A percentile compares a stretch with the other conserved stretches of the same genome.
Conservation (phyloP, 2,329 filamentous ascomycete genomes). For the Grosmannia serpens region DNA sequence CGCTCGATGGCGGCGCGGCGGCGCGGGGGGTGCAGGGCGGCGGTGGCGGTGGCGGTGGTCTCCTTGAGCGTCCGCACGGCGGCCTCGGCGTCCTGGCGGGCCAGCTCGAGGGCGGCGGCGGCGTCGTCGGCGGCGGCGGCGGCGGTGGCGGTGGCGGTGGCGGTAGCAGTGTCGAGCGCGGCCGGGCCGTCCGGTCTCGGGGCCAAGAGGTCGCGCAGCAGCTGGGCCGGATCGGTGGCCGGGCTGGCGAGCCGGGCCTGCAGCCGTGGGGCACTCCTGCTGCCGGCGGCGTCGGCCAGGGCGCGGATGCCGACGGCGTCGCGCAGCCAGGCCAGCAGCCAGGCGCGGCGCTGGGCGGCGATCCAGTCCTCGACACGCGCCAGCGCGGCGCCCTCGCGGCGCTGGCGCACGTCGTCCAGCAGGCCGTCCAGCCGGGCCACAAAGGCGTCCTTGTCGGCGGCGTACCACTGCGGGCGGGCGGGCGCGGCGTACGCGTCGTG, state of each 20-base stretch:
- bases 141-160: not conserved
- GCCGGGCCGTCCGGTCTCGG: no score
- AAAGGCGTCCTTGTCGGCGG: constrained; percentile 30
- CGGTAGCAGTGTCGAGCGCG: not conserved
- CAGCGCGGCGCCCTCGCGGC: constrained; percentile 26
- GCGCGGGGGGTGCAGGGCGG: no score
- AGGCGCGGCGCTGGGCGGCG: constrained; percentile 37
- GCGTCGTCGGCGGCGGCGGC: not conserved
- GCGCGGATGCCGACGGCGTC: constrained; percentile 9
- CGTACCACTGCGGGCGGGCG: constrained; percentile 38
- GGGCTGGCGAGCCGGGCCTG: not conserved
- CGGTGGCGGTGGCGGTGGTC: constrained; percentile 2
- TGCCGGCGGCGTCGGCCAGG: not conserved
- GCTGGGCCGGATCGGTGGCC: not conserved
- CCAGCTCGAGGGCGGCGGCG: not conserved
- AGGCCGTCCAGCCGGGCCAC: constrained; percentile 36
- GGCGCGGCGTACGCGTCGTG: constrained; percentile 23
- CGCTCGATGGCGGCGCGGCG: constrained; percentile 12
- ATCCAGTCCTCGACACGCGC: constrained; percentile 37
- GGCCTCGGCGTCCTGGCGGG: not conserved
- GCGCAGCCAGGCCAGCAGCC: constrained; percentile 24
- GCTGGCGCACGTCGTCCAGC: constrained; percentile 33
- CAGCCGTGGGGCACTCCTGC: not conserved
- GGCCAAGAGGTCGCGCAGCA: not conserved
- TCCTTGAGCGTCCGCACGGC: constrained; percentile 6